Evolutionary conservation across 2,329 filamentous ascomycete species (phyloP).

Genomic region (Septoria petroselini): DNA sequence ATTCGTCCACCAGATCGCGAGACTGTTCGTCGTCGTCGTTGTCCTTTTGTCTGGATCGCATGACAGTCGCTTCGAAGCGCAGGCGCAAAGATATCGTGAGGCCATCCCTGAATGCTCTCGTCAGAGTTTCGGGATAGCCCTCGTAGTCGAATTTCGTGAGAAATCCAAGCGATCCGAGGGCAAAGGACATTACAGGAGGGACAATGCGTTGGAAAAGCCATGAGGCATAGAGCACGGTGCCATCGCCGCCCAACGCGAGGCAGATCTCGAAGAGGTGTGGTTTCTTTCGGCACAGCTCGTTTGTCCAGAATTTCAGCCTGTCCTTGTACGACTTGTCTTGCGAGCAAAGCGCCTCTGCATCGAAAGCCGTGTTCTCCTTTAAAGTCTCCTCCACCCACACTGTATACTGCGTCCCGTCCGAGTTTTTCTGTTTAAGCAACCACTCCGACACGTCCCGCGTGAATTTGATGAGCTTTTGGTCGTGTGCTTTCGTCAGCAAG

Average conservation of each 20-base stretch:
- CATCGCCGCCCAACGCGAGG: conserved; percentile 76
- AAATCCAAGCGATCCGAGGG: conserved; percentile 87
- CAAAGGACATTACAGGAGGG: conserved; percentile 87
- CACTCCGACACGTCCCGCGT: conserved; percentile 75
- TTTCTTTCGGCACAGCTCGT: conserved; percentile 69
- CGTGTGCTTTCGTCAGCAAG: conserved; percentile 86
- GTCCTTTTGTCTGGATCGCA: conserved; percentile 65
- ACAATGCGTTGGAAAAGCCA: conserved; percentile 97
- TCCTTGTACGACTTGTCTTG: conserved; percentile 55
- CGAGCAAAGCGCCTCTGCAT: conserved; percentile 64
- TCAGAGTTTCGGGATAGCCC: conserved; percentile 66
- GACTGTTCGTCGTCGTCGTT: conserved; percentile 36
- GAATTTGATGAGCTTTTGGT: conserved; percentile 72
- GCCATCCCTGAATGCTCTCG: conserved; percentile 71
- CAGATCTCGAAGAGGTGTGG: conserved; percentile 93
- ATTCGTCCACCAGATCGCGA: conserved; percentile 79
- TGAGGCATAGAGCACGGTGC: conserved; percentile 93
- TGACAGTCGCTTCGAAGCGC: conserved; percentile 89
- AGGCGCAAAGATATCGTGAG: conserved; percentile 84
- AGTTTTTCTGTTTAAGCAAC: conserved; percentile 68
- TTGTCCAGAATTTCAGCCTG: conserved; percentile 78
- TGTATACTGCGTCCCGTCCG: conserved; percentile 60
- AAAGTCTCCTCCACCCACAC: conserved; percentile 79
- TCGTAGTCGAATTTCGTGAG: conserved; percentile 94
- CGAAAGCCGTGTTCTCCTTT: conserved; percentile 67